phyloP scores from a whole-genome alignment of 2,329 filamentous ascomycete species.

The Sclerotinia glacialis region DNA sequence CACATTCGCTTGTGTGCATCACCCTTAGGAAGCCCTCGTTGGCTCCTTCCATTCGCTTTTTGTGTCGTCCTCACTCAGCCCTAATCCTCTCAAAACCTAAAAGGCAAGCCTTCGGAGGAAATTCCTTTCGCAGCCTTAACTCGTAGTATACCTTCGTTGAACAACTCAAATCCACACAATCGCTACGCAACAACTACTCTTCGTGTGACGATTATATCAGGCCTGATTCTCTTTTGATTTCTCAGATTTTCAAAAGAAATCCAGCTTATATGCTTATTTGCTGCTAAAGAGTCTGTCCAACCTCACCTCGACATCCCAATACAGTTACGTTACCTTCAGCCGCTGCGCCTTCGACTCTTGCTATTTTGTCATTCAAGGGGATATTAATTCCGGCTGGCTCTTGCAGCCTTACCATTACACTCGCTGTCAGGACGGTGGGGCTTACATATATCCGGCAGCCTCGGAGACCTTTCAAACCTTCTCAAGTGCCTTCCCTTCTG shows the following conservation, averaged over 20 bases:
- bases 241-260: constrained; percentile 3
- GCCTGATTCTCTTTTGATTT: constrained; percentile 19
- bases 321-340: constrained; percentile 37
- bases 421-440: constrained; percentile 30
- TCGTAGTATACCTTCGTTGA: constrained; percentile 25
- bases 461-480: constrained; percentile 28
- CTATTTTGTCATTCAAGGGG: constrained; percentile 23
- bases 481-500: constrained; percentile 28
- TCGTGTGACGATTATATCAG: constrained; percentile 24
- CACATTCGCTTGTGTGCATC: constrained; percentile 40
- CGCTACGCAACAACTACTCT: constrained; percentile 7
- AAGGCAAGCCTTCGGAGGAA: constrained; percentile 36
- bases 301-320: constrained; percentile 25
- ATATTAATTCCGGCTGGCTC: constrained; percentile 27
- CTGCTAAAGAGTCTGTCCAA: constrained; percentile 19
- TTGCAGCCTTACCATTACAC: constrained; percentile 34
- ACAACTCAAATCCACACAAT: constrained; percentile 21
- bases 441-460: constrained; percentile 36
- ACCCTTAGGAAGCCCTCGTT: constrained; percentile 63
- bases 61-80: constrained; percentile 37
- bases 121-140: constrained; percentile 29
- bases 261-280: constrained; percentile 34
- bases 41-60: constrained; percentile 75
- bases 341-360: constrained; percentile 30
- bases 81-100: constrained; percentile 24